Evolutionary conservation across 2,329 filamentous ascomycete species (phyloP).

Genomic region (Dothideomycetidae sp.): DNA sequence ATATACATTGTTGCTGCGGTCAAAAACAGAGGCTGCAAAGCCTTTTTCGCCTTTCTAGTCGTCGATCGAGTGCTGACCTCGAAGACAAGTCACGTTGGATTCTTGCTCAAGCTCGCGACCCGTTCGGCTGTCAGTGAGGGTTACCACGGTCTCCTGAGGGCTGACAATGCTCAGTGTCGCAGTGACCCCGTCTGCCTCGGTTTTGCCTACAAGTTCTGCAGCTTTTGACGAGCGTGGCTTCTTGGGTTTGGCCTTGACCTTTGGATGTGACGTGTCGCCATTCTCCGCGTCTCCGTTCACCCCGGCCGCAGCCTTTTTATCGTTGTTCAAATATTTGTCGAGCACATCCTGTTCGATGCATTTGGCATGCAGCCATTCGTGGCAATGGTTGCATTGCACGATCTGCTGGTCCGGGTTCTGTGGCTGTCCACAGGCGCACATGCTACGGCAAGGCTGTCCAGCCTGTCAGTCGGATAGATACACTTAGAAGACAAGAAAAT

Average conservation of each 20-base stretch:
- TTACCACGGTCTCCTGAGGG: not conserved
- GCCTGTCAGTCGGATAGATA: too few relatives aligned
- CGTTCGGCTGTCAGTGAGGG: not conserved
- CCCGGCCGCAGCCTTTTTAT: not conserved
- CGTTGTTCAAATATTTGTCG: conserved; percentile 2
- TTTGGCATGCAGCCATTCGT: conserved; percentile 29
- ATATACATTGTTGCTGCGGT: too few relatives aligned
- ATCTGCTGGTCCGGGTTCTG: conserved; percentile 30
- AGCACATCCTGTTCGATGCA: conserved; percentile 22
- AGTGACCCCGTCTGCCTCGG: conserved; percentile 2
- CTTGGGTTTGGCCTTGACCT: conserved; percentile 4
- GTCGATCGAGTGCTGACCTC: not conserved
- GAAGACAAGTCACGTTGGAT: not conserved
- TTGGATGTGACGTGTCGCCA: not conserved
- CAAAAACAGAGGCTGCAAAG: too few relatives aligned
- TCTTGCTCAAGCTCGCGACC: not conserved
- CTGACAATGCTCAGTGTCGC: not conserved
- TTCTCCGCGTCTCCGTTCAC: conserved; percentile 3
- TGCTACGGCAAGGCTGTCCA: conserved; percentile 21
- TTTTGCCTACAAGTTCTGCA: not conserved
- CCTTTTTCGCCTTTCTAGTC: not conserved
- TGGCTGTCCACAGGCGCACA: conserved; percentile 28
- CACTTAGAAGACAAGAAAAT: too few relatives aligned
- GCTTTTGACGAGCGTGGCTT: conserved; percentile 4
- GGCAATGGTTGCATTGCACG: conserved; percentile 28